Base-by-base conservation (phyloP, 805 yeast species). In the Barnettozyma californica region DNA sequence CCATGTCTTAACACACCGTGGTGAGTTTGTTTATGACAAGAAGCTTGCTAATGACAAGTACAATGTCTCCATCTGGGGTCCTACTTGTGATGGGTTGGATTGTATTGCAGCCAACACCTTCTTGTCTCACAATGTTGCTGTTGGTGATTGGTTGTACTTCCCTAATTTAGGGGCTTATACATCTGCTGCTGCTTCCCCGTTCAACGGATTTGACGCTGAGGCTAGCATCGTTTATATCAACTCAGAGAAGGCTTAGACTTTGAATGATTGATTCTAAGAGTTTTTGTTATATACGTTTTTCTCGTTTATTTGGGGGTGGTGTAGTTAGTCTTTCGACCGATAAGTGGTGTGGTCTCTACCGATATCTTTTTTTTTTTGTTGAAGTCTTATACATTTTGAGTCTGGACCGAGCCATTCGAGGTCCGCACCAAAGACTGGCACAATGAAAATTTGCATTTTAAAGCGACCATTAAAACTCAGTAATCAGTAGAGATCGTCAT, bases 61-160 rank as follows among this genome's bases (percentile, higher is more conserved):
- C 53, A 65, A 65, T 40, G 84, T 77, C 46, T 87, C 96, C 4
- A 76, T 94, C 51, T 92, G 99, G 99, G 99, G 99, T 6, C 99
- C 98, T 41, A 92, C 98, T 18, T 92, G 99, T 70, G 99, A 92
- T 68, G 97, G 97, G 3, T 74, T 92, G 53, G 99, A 92, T 66
- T 85, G 95, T 65, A 80, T 92, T 49, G 65, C 85, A 18, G 65
- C 71, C 42, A 72, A 70, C 34, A 70, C 80, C 51, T 58, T 56
- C 33, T 71, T 92, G 59, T 73, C 82, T 18, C 73, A 76, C 47
- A 80, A 81, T 36, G 81, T 89, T 40, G 71, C 73, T 19, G 84
- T 86, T 39, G 98, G 97, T 9, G 98, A 92, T 65, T 92, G 98
- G 98, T 64, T 92, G 49, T 88, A 82, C 67, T 91, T 92, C 69